Evolutionary conservation across 169 alveolate genomes (phyloP), one percentile per base, ranked within the genome.

Genomic region (Plasmodium blacklocki): DNA sequence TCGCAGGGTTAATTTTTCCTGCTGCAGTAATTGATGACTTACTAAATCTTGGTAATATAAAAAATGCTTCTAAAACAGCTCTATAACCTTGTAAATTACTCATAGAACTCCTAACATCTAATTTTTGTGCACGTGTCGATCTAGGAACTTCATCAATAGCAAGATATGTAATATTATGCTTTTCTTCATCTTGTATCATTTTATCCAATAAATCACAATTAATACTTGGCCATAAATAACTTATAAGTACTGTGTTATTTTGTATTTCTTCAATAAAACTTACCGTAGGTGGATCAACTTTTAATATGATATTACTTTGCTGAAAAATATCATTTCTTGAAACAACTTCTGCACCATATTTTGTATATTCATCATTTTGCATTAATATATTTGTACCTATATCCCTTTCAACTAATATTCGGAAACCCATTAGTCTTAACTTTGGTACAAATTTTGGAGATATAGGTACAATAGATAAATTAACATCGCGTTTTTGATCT

Each of bases 41-140:
- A 88, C 97, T 93, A 87, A 96, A 96, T 88, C 97, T 94, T 18
- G 98, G 98, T 58, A 96, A 95, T 49, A 94, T 95, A 47, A 78
- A 93, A 88, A 97, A 98, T 26, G 99, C 99, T 75, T 97, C 98
- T 49, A 98, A 74, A 85, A 97, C 98, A 64, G 99, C 99, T 73
- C 98, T 94, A 91, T 98, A 97, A 21, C 99, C 99, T 32, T 97
- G 98, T 62, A 97, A 92, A 88, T 96, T 96, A 49, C 98, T 97
- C 97, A 95, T 96, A 2, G 98, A 95, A 71, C 97, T 93, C 60
- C 97, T 92, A 58, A 96, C 96, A 88, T 97, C 99, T 78, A 97
- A 92, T 92, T 95, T 95, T 91, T 98, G 98, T 26, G 99, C 99
- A 47, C 97, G 94, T 4, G 98, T 93, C 52, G 96, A 96, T 73